Evolutionary conservation across 129 eudicot genomes (phyloP).

Genomic region (Flaveria ramosissima): DNA sequence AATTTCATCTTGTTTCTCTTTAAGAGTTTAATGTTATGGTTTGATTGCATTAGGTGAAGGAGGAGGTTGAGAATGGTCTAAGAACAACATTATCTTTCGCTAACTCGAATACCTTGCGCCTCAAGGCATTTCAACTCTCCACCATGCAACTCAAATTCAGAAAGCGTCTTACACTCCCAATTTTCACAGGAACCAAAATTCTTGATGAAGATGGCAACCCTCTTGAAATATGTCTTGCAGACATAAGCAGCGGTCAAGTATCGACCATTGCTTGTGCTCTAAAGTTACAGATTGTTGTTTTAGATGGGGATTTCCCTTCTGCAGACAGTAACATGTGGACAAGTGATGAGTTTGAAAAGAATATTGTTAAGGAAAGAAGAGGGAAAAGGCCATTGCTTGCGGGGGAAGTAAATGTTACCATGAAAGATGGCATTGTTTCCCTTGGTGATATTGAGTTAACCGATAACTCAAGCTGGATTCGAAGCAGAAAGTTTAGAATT

Average conservation of each 20-base stretch:
- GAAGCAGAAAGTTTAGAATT: constrained; percentile 70
- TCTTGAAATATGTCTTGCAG: constrained; percentile 45
- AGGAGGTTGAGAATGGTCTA: constrained; percentile 68
- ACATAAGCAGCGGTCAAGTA: constrained; percentile 26
- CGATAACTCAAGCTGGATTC: constrained; percentile 85
- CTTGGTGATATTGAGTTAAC: constrained; percentile 73
- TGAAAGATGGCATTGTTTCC: constrained; percentile 49
- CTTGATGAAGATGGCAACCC: constrained; percentile 44
- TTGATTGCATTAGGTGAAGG: constrained; percentile 48
- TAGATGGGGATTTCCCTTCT: constrained; percentile 70
- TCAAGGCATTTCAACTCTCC: constrained; percentile 47
- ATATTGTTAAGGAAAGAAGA: constrained; percentile 57
- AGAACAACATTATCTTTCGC: constrained; percentile 27
- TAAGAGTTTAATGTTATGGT: neutral
- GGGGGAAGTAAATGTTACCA: constrained; percentile 52
- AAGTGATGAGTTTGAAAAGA: constrained; percentile 50
- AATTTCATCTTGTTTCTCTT: neutral
- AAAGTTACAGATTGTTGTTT: constrained; percentile 63
- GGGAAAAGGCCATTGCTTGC: constrained; percentile 73
- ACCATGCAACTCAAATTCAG: constrained; percentile 49
- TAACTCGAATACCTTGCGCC: constrained; percentile 45
- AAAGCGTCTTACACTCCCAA: constrained; percentile 43
- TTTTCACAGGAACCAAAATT: constrained; percentile 64
- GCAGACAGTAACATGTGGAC: constrained; percentile 49
- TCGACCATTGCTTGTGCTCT: constrained; percentile 35